Evolutionary conservation across 1,284 basidiomycete genomes (phyloP).

Genomic region (Hypsizygus ulmarius): DNA sequence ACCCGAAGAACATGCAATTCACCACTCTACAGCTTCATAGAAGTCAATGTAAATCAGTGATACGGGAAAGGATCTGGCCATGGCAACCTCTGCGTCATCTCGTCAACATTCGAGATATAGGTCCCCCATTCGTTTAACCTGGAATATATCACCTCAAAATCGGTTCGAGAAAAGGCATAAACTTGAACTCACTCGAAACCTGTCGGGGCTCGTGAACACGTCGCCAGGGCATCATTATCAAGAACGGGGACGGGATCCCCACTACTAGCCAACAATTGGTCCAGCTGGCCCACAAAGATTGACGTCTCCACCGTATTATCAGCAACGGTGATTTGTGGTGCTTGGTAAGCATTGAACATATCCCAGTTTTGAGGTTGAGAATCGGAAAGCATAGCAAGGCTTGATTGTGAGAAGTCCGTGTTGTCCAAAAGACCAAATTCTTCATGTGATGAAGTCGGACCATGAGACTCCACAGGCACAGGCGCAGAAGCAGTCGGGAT

Average conservation of each 20-base stretch:
- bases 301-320: not conserved
- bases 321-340: not conserved
- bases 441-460: not conserved
- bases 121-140: slow-evolving; percentile 38
- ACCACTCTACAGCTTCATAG: not conserved
- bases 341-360: too few relatives aligned
- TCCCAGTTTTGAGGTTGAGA: too few relatives aligned
- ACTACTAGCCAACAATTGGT: not conserved
- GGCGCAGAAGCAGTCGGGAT: not conserved
- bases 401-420: too few relatives aligned
- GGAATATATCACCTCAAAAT: slow-evolving; percentile 4
- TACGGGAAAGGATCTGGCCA: too few relatives aligned
- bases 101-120: slow-evolving; percentile 35
- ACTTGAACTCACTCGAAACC: slow-evolving; percentile 39
- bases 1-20: too few relatives aligned
- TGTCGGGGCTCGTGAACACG: slow-evolving; percentile 45
- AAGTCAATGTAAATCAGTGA: not conserved
- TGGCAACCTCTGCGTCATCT: slow-evolving; percentile 24
- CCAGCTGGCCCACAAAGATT: not conserved
- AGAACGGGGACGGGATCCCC: slow-evolving; percentile 22
- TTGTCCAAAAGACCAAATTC: too few relatives aligned
- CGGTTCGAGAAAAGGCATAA: not conserved
- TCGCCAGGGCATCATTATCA: slow-evolving; percentile 37
- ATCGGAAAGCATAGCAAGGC: too few relatives aligned
- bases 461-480: not conserved